Evolutionary conservation across 139 green algal species (phyloP).

Genomic region (Chlamydomonas eustigma): DNA sequence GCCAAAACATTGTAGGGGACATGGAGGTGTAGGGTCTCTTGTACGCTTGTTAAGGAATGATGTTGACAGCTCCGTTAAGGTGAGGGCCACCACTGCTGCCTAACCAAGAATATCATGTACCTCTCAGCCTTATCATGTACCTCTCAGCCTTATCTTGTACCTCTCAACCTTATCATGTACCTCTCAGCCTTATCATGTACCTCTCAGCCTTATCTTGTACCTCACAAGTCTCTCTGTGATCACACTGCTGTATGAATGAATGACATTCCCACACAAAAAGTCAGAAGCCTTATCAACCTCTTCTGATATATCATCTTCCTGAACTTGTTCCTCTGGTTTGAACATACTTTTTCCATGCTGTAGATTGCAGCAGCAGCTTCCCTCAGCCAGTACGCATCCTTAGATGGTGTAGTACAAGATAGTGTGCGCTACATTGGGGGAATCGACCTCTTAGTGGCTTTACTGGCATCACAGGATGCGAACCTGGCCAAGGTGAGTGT

Average conservation of each 20-base stretch:
- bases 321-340: background rate
- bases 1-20: no score
- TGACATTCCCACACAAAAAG: no score
- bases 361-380: conserved; percentile 28
- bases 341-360: background rate
- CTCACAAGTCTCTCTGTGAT: no score
- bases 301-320: background rate
- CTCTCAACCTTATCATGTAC: background rate
- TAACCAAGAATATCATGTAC: no score
- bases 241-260: no score
- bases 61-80: conserved; percentile 32
- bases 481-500: conserved; percentile 28
- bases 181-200: background rate
- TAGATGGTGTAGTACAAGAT: conserved; percentile 44
- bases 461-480: conserved; percentile 31
- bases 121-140: background rate
- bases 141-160: background rate
- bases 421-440: conserved; percentile 43
- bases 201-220: no score
- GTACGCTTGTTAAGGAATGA: conserved; percentile 41
- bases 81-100: conserved; percentile 8
- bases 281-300: no score
- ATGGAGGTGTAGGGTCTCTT: conserved; percentile 37
- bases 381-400: conserved; percentile 31
- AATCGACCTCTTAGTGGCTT: conserved; percentile 35